phyloP scores from a whole-genome alignment of 2,329 filamentous ascomycete species.

The Fusarium begoniae region DNA sequence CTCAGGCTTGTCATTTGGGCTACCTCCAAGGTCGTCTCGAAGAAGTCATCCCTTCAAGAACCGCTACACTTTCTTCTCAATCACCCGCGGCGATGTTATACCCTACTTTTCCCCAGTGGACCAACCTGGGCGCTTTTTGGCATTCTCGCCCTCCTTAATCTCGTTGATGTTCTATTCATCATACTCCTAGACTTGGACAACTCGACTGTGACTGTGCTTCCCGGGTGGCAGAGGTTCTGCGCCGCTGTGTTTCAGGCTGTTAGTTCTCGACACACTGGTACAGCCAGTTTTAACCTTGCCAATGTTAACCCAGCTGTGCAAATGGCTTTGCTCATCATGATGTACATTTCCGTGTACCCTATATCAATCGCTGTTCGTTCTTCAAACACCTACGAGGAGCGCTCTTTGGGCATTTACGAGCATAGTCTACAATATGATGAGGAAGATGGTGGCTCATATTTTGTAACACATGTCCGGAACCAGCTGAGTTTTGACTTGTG shows the following conservation, averaged over 20 bases:
- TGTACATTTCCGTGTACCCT: constrained; percentile 71
- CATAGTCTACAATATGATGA: constrained; percentile 39
- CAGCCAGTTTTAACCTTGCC: constrained; percentile 59
- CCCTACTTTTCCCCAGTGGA: constrained; percentile 67
- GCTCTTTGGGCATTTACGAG: constrained; percentile 66
- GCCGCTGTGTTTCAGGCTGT: constrained; percentile 68
- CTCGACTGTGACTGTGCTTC: constrained; percentile 55
- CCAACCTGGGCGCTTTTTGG: constrained; percentile 67
- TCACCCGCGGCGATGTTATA: constrained; percentile 70
- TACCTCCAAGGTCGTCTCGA: constrained; percentile 57
- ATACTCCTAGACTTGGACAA: constrained; percentile 62
- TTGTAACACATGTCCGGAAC: constrained; percentile 49
- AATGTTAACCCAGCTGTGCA: constrained; percentile 63
- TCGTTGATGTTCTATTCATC: constrained; percentile 65
- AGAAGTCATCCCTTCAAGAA: constrained; percentile 50
- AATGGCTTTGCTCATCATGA: constrained; percentile 69
- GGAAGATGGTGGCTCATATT: constrained; percentile 41
- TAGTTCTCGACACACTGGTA: constrained; percentile 59
- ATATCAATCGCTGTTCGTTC: constrained; percentile 69
- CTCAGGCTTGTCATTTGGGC: constrained; percentile 67
- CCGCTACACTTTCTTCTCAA: constrained; percentile 67
- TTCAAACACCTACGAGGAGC: constrained; percentile 70
- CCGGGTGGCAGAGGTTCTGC: constrained; percentile 57
- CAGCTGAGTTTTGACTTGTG: constrained; percentile 54
- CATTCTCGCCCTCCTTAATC: constrained; percentile 61